These are phyloP conservation scores for Diversispora epigaea DNA, from an alignment of 192 early-diverging fungal species.

Conservation along the genomic window DNA sequence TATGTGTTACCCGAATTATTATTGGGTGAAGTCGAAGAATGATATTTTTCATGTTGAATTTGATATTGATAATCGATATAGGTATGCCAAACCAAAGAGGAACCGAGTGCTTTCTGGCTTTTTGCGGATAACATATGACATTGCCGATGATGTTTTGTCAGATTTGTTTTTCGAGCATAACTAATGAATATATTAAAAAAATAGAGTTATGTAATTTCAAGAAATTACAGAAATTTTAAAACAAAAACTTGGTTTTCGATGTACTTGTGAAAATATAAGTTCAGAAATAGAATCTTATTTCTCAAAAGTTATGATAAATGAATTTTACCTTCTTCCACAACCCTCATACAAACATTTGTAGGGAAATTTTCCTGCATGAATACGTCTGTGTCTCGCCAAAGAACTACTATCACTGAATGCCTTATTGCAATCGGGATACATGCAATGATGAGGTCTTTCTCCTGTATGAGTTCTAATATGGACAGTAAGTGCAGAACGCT, in stretches of 20 bases:
- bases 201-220: too few relatives aligned
- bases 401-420: conserved; percentile 78
- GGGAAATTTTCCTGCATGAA: conserved; percentile 67
- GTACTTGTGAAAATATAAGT: not conserved
- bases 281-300: conserved; percentile 2
- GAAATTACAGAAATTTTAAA: not conserved
- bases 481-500: conserved; percentile 79
- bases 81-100: conserved; percentile 3
- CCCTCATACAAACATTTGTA: conserved; percentile 55
- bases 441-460: conserved; percentile 71
- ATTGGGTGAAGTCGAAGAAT: too few relatives aligned
- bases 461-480: conserved; percentile 79
- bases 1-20: too few relatives aligned
- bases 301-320: not conserved
- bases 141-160: conserved; percentile 53
- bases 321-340: conserved; percentile 45
- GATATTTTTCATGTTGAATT: not conserved
- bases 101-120: not conserved
- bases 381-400: conserved; percentile 70
- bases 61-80: not conserved
- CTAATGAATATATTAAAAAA: conserved; percentile 2
- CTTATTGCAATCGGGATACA: conserved; percentile 69
- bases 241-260: not conserved
- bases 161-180: conserved; percentile 54
- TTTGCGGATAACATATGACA: conserved; percentile 35